Conservation (phyloP, 129 eudicot species). For the Artemisia argyi region DNA sequence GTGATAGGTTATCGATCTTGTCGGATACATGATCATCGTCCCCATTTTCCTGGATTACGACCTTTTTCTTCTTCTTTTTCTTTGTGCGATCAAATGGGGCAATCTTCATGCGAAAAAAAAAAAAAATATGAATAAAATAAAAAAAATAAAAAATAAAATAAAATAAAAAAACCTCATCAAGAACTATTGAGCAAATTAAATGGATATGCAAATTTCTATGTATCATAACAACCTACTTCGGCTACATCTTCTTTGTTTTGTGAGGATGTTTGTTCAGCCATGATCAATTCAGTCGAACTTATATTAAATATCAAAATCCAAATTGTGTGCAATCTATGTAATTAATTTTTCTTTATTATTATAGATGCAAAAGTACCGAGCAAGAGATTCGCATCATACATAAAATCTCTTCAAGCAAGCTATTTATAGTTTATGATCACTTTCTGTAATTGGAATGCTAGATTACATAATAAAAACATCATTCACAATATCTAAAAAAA, state of each 20-base stretch:
- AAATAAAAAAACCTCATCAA: neutral
- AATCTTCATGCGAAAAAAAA: too few species aligned
- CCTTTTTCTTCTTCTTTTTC: constrained; percentile 61
- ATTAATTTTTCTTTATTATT: constrained; percentile 3
- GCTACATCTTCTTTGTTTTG: constrained; percentile 35
- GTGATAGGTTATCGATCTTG: constrained; percentile 31
- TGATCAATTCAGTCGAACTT: too few species aligned
- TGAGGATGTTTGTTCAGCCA: constrained; percentile 6
- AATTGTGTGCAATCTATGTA: too few species aligned
- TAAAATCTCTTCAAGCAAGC: neutral
- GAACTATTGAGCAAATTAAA: too few species aligned
- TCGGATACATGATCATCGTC: constrained; percentile 28
- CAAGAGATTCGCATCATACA: constrained; percentile 16
- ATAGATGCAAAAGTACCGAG: constrained; percentile 17
- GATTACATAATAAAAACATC: neutral
- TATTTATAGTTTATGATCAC: constrained; percentile 16
- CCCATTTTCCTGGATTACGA: constrained; percentile 30
- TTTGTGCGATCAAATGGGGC: constrained; percentile 51
- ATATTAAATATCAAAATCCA: too few species aligned
- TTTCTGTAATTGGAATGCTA: constrained; percentile 10
- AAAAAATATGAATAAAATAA: too few species aligned
- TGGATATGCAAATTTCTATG: neutral
- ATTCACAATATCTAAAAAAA: too few species aligned
- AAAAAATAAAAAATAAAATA: too few species aligned
- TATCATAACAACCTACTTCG: constrained; percentile 5